phyloP scores from a whole-genome alignment of 345 rosid genomes.

The Acer negundo region DNA sequence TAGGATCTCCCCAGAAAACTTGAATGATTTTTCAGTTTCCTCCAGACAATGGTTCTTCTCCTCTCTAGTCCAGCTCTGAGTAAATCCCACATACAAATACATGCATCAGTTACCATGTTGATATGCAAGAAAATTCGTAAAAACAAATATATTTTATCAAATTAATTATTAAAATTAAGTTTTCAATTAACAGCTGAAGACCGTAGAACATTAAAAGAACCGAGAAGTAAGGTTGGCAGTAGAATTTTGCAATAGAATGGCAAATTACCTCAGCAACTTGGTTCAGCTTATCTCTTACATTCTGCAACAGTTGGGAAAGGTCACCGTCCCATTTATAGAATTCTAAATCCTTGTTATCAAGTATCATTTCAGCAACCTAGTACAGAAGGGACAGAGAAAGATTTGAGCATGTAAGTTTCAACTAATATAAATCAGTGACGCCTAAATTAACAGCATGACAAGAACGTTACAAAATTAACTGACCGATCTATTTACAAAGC shows the following conservation, averaged over 20 bases:
- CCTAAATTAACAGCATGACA: neutral
- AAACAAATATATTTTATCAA: neutral
- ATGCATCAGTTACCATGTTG: conserved; percentile 2
- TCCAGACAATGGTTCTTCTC: conserved; percentile 93
- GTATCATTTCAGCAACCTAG: conserved; percentile 75
- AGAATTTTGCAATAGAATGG: neutral
- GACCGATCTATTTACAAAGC: neutral
- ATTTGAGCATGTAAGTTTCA: neutral
- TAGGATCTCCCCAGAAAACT: conserved; percentile 85
- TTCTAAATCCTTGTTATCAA: conserved; percentile 63
- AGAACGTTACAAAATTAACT: neutral
- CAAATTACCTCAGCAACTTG: conserved; percentile 63
- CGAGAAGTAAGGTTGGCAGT: neutral
- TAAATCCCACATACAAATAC: conserved; percentile 11
- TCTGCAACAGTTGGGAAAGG: conserved; percentile 69
- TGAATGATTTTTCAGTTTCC: conserved; percentile 94
- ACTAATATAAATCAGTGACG: neutral
- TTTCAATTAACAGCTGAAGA: neutral
- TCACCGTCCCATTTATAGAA: conserved; percentile 95
- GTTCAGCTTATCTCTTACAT: conserved; percentile 80
- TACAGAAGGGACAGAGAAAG: neutral
- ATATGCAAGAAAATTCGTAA: neutral
- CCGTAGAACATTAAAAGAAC: neutral
- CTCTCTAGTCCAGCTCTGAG: conserved; percentile 83
- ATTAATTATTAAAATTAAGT: neutral